Evolutionary conservation across 352 stramenopile species (phyloP).

Genomic region (Globisporangium perplexum): DNA sequence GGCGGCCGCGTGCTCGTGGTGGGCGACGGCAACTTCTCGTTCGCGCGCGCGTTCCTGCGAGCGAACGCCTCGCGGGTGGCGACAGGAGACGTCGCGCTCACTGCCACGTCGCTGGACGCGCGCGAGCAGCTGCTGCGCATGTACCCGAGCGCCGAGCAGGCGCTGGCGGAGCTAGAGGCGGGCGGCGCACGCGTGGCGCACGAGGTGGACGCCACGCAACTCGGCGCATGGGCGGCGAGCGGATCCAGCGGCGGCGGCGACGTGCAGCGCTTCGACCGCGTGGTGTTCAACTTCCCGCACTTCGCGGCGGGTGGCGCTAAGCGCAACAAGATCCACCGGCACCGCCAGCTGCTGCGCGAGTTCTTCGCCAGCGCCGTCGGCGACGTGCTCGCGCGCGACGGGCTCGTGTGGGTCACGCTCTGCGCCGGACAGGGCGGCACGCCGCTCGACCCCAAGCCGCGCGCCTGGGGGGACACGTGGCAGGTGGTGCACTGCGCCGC

Average conservation of each 20-base stretch:
- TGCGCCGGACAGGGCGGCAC: constrained; percentile 79
- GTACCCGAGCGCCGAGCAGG: constrained; percentile 55
- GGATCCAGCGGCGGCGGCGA: not conserved
- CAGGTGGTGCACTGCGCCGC: constrained; percentile 71
- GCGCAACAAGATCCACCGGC: constrained; percentile 80
- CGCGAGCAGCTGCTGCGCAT: constrained; percentile 57
- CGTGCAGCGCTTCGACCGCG: constrained; percentile 36
- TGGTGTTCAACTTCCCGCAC: constrained; percentile 88
- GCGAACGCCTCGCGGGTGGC: constrained; percentile 27
- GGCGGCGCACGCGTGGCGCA: constrained; percentile 55
- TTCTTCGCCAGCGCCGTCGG: constrained; percentile 74
- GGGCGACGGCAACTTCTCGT: constrained; percentile 85
- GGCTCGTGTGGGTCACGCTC: constrained; percentile 79
- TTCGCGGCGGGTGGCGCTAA: constrained; percentile 68
- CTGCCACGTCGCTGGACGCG: constrained; percentile 66
- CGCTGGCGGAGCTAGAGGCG: constrained; percentile 46
- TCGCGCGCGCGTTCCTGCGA: constrained; percentile 61
- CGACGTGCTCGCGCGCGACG: constrained; percentile 38
- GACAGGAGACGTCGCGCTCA: constrained; percentile 22
- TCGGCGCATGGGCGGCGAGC: constrained; percentile 31
- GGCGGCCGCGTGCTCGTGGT: constrained; percentile 52
- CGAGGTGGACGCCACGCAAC: constrained; percentile 63
- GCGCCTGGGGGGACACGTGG: constrained; percentile 69
- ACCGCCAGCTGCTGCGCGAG: constrained; percentile 66
- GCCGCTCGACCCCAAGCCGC: constrained; percentile 50